Base-by-base conservation (phyloP, 2,329 filamentous ascomycete genomes). In the Chalara sp. region DNA sequence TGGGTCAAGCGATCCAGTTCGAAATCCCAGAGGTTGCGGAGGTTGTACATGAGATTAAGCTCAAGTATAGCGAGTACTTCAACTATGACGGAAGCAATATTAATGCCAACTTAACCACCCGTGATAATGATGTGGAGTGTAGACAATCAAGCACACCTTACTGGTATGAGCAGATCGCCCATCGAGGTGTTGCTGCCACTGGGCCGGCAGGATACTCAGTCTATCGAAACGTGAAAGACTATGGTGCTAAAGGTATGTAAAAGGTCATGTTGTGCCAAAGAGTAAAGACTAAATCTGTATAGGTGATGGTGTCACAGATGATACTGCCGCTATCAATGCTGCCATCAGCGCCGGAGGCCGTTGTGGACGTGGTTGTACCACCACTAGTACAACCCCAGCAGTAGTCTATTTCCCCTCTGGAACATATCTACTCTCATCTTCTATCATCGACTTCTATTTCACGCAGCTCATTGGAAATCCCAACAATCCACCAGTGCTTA, bases 261-360 rank as follows among this genome's bases (percentile, higher is more conserved):
- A 8, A 29, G 12, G 10, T 44, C 8, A 44, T 29, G 21, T 21
- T 21, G 21, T 21, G 21, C 21, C 21, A 21, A 21, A 21, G 21
- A 21, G 21, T 80, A 96, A 46, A 86, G 96, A 32, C 21, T 21
- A 21, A 21, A 2, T 5, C 57, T 89, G 95, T 72, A 81, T 11
- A 58, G 55, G 58, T 37, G 80, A 86, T 60, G 58, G 83, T 10
- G 69, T 72, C 1, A 86, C 84, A 11, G 91, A 96, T 65, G 90
- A 96, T 65, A 95, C 90, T 0, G 54, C 70, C 1, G 88, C 90
- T 53, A 95, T 96, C 77, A 95, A 96, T 72, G 68, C 72, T 30
- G 60, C 59, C 6, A 59, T 63, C 4, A 50, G 42, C 10, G 31
- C 41, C 31, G 58, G 58, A 8, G 47, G 48, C 7, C 50, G 58